Evolutionary conservation across 768 basidiomycete species (phyloP), one percentile per base, ranked within the genome.

Genomic region (Mycena vulgaris): DNA sequence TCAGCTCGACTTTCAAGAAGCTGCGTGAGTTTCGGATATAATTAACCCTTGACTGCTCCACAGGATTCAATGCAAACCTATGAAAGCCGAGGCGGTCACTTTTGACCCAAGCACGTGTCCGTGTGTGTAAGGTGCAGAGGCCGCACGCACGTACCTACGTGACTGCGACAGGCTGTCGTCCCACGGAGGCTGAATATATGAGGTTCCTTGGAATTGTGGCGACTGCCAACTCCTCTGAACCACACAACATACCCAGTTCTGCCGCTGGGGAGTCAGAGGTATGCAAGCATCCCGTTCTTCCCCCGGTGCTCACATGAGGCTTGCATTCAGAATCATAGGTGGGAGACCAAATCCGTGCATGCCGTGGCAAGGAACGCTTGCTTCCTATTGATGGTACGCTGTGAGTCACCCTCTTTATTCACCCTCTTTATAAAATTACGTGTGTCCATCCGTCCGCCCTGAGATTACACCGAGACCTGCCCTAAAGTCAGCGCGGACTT

Each of bases 351-450:
- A 58, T 58, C 39, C 56, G 39, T 58, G 56, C n/a, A 40, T 14
- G 35, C 35, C 35, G 35, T 37, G 35, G 35, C 35, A 14, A 37
- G 35, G 8, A 37, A 37, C 8, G 56, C 37, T 42, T 58, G 56
- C 56, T 58, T 27, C 56, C 56, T 40, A 58, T 58, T 42, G 56
- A n/a, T n/a, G n/a, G n/a, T n/a, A n/a, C n/a, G n/a, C n/a, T n/a
- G n/a, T n/a, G n/a, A n/a, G n/a, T n/a, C n/a, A n/a, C n/a, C n/a
- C n/a, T n/a, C n/a, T n/a, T n/a, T n/a, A n/a, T n/a, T n/a, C n/a
- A n/a, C n/a, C n/a, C n/a, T n/a, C n/a, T n/a, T n/a, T n/a, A n/a
- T n/a, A n/a, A n/a, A n/a, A n/a, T n/a, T n/a, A n/a, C n/a, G n/a
- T n/a, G n/a, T n/a, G n/a, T n/a, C n/a, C n/a, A n/a, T n/a, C n/a